These are phyloP conservation scores for Ophiostoma perfectum DNA, from an alignment of 2,329 filamentous ascomycete genomes.

Conservation along the genomic window DNA sequence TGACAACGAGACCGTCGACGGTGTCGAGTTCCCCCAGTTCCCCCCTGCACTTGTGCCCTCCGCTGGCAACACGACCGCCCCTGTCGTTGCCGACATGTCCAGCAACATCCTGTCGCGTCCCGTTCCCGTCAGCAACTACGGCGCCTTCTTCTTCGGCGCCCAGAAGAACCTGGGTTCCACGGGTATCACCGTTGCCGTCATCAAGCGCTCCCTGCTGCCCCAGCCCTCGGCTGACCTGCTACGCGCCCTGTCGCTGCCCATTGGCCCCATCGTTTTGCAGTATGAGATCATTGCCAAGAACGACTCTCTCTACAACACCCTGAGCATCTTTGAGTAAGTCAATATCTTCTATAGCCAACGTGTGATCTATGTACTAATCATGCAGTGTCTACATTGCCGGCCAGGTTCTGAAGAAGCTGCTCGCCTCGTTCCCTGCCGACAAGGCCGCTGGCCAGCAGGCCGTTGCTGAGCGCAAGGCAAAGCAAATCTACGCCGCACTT, in stretches of 20 bases:
- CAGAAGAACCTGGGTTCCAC: constrained; percentile 91
- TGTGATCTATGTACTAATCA: not conserved
- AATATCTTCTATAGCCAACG: not conserved
- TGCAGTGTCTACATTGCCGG: constrained; percentile 70
- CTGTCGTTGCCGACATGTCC: constrained; percentile 88
- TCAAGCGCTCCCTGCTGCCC: constrained; percentile 75
- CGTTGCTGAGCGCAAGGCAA: constrained; percentile 67
- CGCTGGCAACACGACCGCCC: constrained; percentile 51
- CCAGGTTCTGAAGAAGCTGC: constrained; percentile 74
- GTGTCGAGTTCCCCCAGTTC: constrained; percentile 78
- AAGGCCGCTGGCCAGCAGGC: constrained; percentile 73
- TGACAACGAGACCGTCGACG: constrained; percentile 91
- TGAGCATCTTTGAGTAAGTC: constrained; percentile 73
- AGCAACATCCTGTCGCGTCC: constrained; percentile 85
- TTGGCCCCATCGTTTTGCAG: constrained; percentile 72
- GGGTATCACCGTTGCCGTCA: constrained; percentile 78
- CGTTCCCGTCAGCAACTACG: constrained; percentile 73
- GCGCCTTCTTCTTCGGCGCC: constrained; percentile 82
- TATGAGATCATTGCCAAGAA: constrained; percentile 86
- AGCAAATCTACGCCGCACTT: constrained; percentile 68
- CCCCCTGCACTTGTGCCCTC: constrained; percentile 58
- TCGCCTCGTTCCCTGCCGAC: constrained; percentile 55
- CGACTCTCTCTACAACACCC: constrained; percentile 91
- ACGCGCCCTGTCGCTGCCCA: constrained; percentile 67
- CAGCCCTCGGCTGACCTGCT: constrained; percentile 65